Evolutionary conservation across 331 rosid species (phyloP).

Genomic region (Malus hybrid): DNA sequence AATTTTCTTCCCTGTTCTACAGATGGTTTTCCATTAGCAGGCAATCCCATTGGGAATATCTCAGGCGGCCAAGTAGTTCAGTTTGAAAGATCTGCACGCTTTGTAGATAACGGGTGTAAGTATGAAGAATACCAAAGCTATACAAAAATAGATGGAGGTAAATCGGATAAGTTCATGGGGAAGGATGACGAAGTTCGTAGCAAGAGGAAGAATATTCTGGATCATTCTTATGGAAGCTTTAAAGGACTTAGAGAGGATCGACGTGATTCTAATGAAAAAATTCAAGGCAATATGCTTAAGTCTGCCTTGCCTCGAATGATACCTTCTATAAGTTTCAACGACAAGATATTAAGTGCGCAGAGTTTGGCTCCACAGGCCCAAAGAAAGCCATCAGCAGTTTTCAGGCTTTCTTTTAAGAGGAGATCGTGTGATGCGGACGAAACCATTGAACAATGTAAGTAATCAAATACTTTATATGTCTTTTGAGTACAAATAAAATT

Average conservation of each 20-base stretch:
- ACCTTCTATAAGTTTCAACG: constrained; percentile 62
- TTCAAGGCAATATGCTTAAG: constrained; percentile 26
- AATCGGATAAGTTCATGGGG: constrained; percentile 27
- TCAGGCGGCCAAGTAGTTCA: constrained; percentile 66
- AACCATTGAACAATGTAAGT: constrained; percentile 54
- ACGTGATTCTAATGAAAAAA: constrained; percentile 37
- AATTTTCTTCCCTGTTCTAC: background rate
- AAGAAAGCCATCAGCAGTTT: constrained; percentile 52
- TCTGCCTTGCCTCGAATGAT: constrained; percentile 29
- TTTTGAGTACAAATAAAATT: background rate
- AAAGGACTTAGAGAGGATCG: constrained; percentile 46
- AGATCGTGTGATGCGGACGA: constrained; percentile 75
- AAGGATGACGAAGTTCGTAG: constrained; percentile 34
- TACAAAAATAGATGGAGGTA: constrained; percentile 61
- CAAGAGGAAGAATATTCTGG: constrained; percentile 32
- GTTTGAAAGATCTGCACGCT: constrained; percentile 67
- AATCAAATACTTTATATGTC: background rate
- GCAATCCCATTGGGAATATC: constrained; percentile 43
- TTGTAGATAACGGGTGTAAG: constrained; percentile 46
- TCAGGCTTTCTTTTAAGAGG: constrained; percentile 77
- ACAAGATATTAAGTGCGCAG: constrained; percentile 33
- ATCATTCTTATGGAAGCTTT: constrained; percentile 52
- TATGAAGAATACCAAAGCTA: constrained; percentile 72
- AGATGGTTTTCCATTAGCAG: constrained; percentile 59
- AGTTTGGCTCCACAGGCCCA: constrained; percentile 32